A percentile compares a stretch with the other conserved stretches of the same genome.
Evolutionary conservation across 768 basidiomycete species (phyloP).

Genomic region (Boletus rex-veris): DNA sequence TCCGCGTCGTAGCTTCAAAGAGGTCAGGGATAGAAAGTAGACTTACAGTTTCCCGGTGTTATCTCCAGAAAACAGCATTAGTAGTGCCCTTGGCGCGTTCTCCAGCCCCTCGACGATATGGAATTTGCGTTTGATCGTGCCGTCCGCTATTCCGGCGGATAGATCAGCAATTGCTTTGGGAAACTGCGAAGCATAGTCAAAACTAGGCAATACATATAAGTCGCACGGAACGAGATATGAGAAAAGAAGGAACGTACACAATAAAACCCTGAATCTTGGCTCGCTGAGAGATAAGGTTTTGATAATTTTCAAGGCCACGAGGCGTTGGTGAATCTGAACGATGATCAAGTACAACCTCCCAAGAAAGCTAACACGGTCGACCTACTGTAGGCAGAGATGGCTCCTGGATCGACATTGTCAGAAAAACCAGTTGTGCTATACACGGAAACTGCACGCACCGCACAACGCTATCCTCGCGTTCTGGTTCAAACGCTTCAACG

Average conservation of each 20-base stretch:
- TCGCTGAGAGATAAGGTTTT: conserved; percentile 69
- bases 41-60: conserved; percentile 76
- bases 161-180: conserved; percentile 57
- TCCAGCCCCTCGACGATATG: conserved; percentile 76
- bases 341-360: not conserved
- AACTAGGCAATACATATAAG: conserved; percentile 40
- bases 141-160: conserved; percentile 53
- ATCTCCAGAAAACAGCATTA: conserved; percentile 67
- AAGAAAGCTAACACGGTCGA: conserved; percentile 1
- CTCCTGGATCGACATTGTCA: conserved; percentile 43
- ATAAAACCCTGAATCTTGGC: conserved; percentile 84
- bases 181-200: conserved; percentile 70
- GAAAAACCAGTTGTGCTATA: not conserved
- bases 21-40: not conserved
- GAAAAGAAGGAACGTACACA: conserved; percentile 44
- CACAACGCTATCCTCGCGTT: conserved; percentile 78
- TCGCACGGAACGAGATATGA: not conserved
- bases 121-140: conserved; percentile 75
- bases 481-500: conserved; percentile 69
- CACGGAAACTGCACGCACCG: conserved; percentile 47
- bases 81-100: conserved; percentile 66
- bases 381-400: conserved; percentile 82
- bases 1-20: conserved; percentile 3
- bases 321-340: conserved; percentile 53
- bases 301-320: conserved; percentile 63